Evolutionary conservation across 2,329 filamentous ascomycete species (phyloP), one percentile per base, ranked within the genome.

Genomic region (Botryosphaeria dothidea): DNA sequence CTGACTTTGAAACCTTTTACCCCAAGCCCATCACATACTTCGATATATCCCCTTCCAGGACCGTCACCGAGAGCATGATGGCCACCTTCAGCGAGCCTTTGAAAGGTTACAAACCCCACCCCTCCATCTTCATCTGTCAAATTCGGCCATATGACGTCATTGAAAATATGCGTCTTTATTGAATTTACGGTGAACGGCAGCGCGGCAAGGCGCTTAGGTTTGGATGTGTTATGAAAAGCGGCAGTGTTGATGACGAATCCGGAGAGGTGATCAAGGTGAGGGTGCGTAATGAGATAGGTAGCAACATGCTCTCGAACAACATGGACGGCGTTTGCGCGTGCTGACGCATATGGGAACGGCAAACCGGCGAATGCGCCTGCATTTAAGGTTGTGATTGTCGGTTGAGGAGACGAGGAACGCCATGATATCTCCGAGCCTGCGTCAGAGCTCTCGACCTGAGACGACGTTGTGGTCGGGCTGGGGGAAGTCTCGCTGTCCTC

Each of bases 131-230:
- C 95, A 73, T 99, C 94, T 0, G 92, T 96, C 43, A 99, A 81
- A 70, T 99, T 99, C 0, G 95, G 95, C 95, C 95, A 99, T 62
- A 98, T 96, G 65, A 97, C 82, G 73, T 97, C 96, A 78, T 99
- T 99, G 82, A 99, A 99, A 66, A 99, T 92, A 78, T 99, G 93
- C 0, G 84, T 88, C 76, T 97, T 98, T 78, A 99, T 89, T 0
- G 94, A 93, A 51, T 92, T 85, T 60, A 99, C 93, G n/a, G 94
- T 96, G 29, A 88, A 90, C 0, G 93, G 92, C 3, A 98, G 81
- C 0, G 91, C 94, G 1, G 94, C 93, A 15, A 99, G 82, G 25
- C 90, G 88, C 78, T 98, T 99, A 0, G 93, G 92, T 34, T 84
- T 82, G 29, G 89, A 87, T 2, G 90, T 87, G 31, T 91, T 91